phyloP scores from a whole-genome alignment of 257 asterid species.

The Rubia yunnanensis region DNA sequence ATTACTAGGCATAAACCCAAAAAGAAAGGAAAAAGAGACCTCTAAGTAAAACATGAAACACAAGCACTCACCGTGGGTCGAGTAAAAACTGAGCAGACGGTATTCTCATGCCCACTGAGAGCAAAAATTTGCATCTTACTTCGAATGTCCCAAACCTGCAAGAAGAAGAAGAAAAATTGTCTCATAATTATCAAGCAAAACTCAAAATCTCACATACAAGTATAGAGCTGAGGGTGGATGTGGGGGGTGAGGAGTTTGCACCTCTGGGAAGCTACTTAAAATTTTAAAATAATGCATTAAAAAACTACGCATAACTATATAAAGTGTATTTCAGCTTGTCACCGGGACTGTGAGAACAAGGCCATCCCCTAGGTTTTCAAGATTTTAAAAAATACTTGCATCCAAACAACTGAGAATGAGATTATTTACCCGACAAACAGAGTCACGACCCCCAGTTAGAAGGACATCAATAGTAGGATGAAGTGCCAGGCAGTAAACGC shows the following conservation, averaged over 20 bases:
- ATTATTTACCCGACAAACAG: conserved; percentile 68
- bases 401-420: conserved; percentile 25
- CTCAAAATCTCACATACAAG: neutral
- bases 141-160: conserved; percentile 88
- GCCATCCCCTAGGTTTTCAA: neutral
- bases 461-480: conserved; percentile 91
- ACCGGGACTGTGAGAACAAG: neutral
- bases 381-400: neutral
- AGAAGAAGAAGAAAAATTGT: neutral
- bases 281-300: neutral
- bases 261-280: too few species aligned
- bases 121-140: conserved; percentile 91
- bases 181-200: neutral
- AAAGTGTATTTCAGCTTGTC: conserved; percentile 1
- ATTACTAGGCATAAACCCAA: neutral
- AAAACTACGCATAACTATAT: too few species aligned
- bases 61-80: conserved; percentile 56
- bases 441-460: conserved; percentile 96
- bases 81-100: conserved; percentile 95
- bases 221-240: neutral
- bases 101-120: conserved; percentile 86
- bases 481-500: conserved; percentile 89
- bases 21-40: neutral
- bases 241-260: neutral
- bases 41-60: neutral